Conservation (phyloP, 305 asterid genomes). For the Fraxinus baroniana region DNA sequence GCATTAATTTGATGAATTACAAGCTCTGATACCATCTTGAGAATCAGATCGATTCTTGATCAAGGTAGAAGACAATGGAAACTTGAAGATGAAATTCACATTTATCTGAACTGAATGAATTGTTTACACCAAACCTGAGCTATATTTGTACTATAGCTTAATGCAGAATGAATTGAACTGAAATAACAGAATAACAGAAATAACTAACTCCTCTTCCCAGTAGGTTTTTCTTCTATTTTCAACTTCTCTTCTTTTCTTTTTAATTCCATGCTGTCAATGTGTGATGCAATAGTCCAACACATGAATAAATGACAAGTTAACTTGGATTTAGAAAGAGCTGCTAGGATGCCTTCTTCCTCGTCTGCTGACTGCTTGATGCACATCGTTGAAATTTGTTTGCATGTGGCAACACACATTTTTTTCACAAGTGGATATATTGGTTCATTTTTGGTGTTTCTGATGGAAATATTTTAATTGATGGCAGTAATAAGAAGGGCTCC, state of each 20-base stretch:
- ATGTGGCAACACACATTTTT: neutral
- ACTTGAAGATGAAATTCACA: neutral
- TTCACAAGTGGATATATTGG: neutral
- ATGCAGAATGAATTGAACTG: no score
- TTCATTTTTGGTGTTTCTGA: conserved; percentile 23
- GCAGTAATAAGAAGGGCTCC: conserved; percentile 98
- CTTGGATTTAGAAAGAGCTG: neutral
- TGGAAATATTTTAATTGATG: conserved; percentile 26
- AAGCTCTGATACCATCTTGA: neutral
- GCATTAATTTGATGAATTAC: neutral
- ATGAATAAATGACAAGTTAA: neutral
- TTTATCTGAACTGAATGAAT: neutral
- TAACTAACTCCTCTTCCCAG: neutral
- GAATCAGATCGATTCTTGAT: no score
- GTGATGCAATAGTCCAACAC: neutral
- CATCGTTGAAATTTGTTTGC: neutral
- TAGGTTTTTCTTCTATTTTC: neutral
- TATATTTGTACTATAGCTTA: neutral
- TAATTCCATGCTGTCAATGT: neutral
- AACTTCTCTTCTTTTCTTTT: neutral
- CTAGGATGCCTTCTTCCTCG: neutral
- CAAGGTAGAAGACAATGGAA: no score
- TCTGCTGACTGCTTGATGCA: neutral
- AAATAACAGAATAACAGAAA: neutral
- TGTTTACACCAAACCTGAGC: neutral